phyloP scores from a whole-genome alignment of 192 early-diverging fungal species.

The Umbelopsis ramanniana region DNA sequence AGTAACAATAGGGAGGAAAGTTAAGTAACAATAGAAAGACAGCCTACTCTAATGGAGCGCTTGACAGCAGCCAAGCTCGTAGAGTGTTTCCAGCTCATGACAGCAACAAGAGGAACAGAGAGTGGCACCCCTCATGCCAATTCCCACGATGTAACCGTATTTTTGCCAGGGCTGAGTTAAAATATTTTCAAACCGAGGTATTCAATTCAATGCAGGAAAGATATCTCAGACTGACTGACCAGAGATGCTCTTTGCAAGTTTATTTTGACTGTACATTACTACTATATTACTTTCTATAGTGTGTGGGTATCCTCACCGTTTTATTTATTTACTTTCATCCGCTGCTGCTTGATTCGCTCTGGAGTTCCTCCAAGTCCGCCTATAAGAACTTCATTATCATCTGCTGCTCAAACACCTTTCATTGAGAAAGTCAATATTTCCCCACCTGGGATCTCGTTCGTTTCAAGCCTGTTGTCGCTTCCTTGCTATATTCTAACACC shows the following conservation, averaged over 20 bases:
- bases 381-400: not conserved
- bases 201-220: too few relatives aligned
- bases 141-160: not conserved
- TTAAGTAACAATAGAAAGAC: not conserved
- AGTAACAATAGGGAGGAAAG: not conserved
- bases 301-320: slow-evolving; percentile 11
- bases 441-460: slow-evolving; percentile 9
- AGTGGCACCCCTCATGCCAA: not conserved
- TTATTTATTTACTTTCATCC: not conserved
- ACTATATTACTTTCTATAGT: too few relatives aligned
- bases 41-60: not conserved
- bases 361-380: slow-evolving; percentile 8
- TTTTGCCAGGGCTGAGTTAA: too few relatives aligned
- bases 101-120: slow-evolving; percentile 1
- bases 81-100: slow-evolving; percentile 19
- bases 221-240: too few relatives aligned
- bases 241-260: too few relatives aligned
- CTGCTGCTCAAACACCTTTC: not conserved
- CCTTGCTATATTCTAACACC: not conserved
- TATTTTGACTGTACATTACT: too few relatives aligned
- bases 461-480: not conserved
- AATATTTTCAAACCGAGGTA: too few relatives aligned
- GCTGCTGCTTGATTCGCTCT: slow-evolving; percentile 8
- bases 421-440: not conserved
- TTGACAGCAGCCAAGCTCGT: slow-evolving; percentile 7